Base-by-base conservation (phyloP, 1,139 yeast species). In the Nadsonia starkeyi-henricii region DNA sequence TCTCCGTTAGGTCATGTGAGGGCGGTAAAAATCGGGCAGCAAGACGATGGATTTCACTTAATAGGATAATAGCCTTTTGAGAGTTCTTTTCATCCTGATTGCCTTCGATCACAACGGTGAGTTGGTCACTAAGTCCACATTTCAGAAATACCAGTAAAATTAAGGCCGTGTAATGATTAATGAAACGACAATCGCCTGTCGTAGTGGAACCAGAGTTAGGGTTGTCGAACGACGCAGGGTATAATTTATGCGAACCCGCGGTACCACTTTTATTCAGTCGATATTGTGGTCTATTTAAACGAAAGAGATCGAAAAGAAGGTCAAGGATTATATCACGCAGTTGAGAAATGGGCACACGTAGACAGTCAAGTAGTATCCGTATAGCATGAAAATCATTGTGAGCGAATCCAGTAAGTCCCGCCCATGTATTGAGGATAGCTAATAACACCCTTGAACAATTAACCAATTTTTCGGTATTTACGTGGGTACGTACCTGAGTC, bases 371-470 rank as follows among this genome's bases (percentile, higher is more conserved):
- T 39, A 91, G 67, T 50, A 78, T 78, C 44, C 67, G 68, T 19
- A 91, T 58, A 30, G 82, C 74, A 48, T 70, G 70, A 56, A 78
- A 82, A 51, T 77, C 65, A 55, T 80, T 70, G 50, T 75, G 71
- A 0, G 85, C 73, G 56, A 81, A 75, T 8, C 83, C 75, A 54
- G 83, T 73, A 13, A 88, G 61, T 0, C 98, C 98, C 19, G 84
- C 73, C 78, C 93, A 83, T 45, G 79, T 74, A 53, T 85, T 82
- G 47, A 91, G 64, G 28, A 85, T 65, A 2, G 75, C 63, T 0
- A 85, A 68, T 2, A 89, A 63, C 13, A 85, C 69, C 45, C 75
- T 72, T 0, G 91, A 77, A n/a, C 79, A 68, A 53, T 74, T 75
- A 51, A 81, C 82, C 33, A 85, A 65, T 54, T 72, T 76, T 30